Evolutionary conservation across 345 rosid genomes (phyloP), one percentile per base, ranked within the genome.

Genomic region (Salix exigua): DNA sequence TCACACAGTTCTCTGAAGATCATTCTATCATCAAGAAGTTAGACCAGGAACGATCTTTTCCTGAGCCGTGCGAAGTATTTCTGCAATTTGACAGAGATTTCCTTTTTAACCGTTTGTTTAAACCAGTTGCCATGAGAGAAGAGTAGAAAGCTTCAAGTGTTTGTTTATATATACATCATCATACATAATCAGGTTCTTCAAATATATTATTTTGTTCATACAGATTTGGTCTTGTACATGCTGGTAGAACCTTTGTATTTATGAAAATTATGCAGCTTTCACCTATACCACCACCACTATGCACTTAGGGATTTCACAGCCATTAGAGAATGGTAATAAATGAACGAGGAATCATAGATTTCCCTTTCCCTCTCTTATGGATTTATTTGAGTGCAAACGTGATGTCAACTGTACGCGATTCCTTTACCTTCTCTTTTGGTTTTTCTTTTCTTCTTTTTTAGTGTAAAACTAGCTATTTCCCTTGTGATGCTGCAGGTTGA

Each of bases 151-250:
- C 66, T 68, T 67, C 5, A 13, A 44, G 64, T 74, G 62, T 68
- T 58, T 74, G 68, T 60, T 70, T 19, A 66, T 42, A 66, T 10
- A 25, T 28, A n/a, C 33, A 51, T 33, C 38, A 31, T 6, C 19
- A n/a, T 65, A n/a, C 48, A 28, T 33, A 8, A 65, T 6, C 25
- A 14, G 64, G 33, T 48, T 23, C 46, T 69, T 23, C 35, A 23
- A 51, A 30, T 60, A 58, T 61, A 42, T 72, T 40, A 58, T 66
- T 73, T 64, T 73, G 77, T 67, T 66, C 55, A 72, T 78, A 66
- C 7, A 35, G 38, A 61, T 71, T 38, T 31, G 64, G 40, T 78
- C 35, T 55, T 78, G 73, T 78, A 73, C 69, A 60, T 73, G 67
- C 16, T 42, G 53, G 50, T 65, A 66, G 66, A 65, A 65, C 58